phyloP scores from a whole-genome alignment of 805 yeast species.

The Kregervanrija pseudodelftensis region DNA sequence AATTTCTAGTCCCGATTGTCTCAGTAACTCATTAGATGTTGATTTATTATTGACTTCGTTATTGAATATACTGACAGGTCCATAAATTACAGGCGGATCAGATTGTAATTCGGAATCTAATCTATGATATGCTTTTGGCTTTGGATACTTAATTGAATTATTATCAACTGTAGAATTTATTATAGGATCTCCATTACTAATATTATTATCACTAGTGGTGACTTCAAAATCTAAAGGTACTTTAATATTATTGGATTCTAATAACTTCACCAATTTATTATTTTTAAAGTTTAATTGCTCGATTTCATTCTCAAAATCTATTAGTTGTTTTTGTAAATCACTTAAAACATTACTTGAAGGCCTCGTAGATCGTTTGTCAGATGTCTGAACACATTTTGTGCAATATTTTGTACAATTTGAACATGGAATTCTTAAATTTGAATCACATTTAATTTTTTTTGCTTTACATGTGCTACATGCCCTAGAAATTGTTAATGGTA shows the following conservation, averaged over 20 bases:
- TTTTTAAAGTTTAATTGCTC: not conserved
- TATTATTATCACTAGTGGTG: too few relatives aligned
- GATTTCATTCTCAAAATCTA: conserved; percentile 2
- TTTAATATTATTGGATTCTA: too few relatives aligned
- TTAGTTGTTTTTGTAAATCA: conserved; percentile 4
- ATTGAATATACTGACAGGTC: conserved; percentile 31
- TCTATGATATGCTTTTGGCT: conserved; percentile 13
- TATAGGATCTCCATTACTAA: too few relatives aligned
- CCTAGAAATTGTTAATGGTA: not conserved
- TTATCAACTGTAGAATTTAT: too few relatives aligned
- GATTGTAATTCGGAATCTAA: conserved; percentile 9
- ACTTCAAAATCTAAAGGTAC: too few relatives aligned
- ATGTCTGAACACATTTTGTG: conserved; percentile 8
- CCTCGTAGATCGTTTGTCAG: conserved; percentile 14
- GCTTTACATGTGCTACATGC: conserved; percentile 18
- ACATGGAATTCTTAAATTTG: conserved; percentile 12
- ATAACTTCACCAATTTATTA: not conserved
- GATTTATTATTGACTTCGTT: not conserved
- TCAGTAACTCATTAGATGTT: not conserved
- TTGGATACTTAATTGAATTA: conserved; percentile 9
- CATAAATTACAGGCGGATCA: conserved; percentile 10
- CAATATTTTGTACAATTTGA: conserved; percentile 11
- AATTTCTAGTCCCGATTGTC: conserved; percentile 13
- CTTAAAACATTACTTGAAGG: conserved; percentile 11
- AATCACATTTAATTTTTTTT: conserved; percentile 17